A percentile compares a stretch with the other conserved stretches of the same genome.
These are phyloP conservation scores for Cicer bijugum DNA, from an alignment of 306 rosid species.

Conservation along the genomic window DNA sequence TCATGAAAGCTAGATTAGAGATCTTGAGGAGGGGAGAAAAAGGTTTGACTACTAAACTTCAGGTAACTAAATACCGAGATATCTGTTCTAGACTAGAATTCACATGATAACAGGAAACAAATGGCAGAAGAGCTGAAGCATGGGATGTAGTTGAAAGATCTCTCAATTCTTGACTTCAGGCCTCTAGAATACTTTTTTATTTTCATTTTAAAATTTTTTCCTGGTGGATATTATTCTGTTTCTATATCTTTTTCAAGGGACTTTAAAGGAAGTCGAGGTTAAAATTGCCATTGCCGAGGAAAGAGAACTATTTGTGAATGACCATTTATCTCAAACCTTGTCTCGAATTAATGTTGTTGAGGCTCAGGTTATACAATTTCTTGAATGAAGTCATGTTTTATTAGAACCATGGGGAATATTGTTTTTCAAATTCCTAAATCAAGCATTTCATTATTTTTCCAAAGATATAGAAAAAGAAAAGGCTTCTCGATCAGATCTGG, in stretches of 20 bases:
- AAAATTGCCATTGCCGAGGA: slow-evolving; percentile 97
- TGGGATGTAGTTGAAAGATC: slow-evolving; percentile 97
- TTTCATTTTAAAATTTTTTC: slow-evolving; percentile 38
- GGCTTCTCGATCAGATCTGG: slow-evolving; percentile 82
- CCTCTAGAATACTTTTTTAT: slow-evolving; percentile 45
- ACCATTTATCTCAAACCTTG: slow-evolving; percentile 91
- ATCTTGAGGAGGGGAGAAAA: slow-evolving; percentile 99
- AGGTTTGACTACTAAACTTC: slow-evolving; percentile 84
- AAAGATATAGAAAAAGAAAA: slow-evolving; percentile 88
- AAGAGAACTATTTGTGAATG: slow-evolving; percentile 86
- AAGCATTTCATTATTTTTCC: slow-evolving; percentile 34
- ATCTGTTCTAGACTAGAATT: slow-evolving; percentile 44
- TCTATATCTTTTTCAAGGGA: slow-evolving; percentile 47
- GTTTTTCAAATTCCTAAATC: too few relatives aligned
- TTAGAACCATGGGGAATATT: too few relatives aligned
- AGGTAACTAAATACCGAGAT: slow-evolving; percentile 63
- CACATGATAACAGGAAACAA: slow-evolving; percentile 79
- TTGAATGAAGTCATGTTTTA: slow-evolving; percentile 31
- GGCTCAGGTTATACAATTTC: slow-evolving; percentile 82
- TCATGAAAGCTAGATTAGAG: slow-evolving; percentile 92
- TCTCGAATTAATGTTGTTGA: slow-evolving; percentile 97
- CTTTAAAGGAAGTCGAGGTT: slow-evolving; percentile 87
- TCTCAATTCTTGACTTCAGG: slow-evolving; percentile 96
- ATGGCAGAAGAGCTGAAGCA: slow-evolving; percentile 87
- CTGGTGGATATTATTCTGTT: slow-evolving; percentile 29